These are phyloP conservation scores for Serendipita sp. DNA, from an alignment of 768 basidiomycete genomes.

Conservation along the genomic window DNA sequence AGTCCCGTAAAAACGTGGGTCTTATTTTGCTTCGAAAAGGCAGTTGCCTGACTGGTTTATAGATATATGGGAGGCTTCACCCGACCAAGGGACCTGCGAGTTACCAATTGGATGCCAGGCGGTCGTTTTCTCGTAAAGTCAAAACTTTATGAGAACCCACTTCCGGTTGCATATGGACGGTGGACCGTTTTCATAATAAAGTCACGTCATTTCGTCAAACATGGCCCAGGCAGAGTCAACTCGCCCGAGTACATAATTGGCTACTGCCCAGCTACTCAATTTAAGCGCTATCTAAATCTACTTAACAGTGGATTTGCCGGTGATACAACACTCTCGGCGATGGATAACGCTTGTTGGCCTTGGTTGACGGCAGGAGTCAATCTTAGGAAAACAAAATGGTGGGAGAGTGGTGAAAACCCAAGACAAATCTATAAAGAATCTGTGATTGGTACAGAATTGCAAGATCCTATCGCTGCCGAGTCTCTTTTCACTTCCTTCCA, in stretches of 20 bases:
- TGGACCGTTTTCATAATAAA: slow-evolving; percentile 27
- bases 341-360: slow-evolving; percentile 28
- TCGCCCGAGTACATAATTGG: slow-evolving; percentile 20
- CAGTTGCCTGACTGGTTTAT: neutral
- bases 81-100: slow-evolving; percentile 22
- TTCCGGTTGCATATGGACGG: slow-evolving; percentile 20
- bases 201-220: slow-evolving; percentile 19
- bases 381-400: slow-evolving; percentile 16
- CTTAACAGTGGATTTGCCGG: slow-evolving; percentile 20
- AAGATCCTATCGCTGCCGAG: too few species aligned
- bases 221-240: slow-evolving; percentile 19
- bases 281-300: slow-evolving; percentile 16
- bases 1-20: slow-evolving; percentile 25
- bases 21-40: too few species aligned
- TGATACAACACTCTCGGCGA: slow-evolving; percentile 12
- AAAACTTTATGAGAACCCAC: slow-evolving; percentile 16
- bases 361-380: slow-evolving; percentile 10
- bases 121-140: slow-evolving; percentile 17
- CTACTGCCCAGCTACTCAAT: slow-evolving; percentile 21
- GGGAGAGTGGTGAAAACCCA: slow-evolving; percentile 16
- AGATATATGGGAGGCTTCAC: slow-evolving; percentile 28
- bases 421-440: slow-evolving; percentile 7
- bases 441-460: too few species aligned
- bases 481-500: neutral
- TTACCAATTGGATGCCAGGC: slow-evolving; percentile 23